Percentiles rank a stretch among this genome's conserved stretches.
phyloP scores from a whole-genome alignment of 106 monocot species.

The Dendrobium huoshanense region DNA sequence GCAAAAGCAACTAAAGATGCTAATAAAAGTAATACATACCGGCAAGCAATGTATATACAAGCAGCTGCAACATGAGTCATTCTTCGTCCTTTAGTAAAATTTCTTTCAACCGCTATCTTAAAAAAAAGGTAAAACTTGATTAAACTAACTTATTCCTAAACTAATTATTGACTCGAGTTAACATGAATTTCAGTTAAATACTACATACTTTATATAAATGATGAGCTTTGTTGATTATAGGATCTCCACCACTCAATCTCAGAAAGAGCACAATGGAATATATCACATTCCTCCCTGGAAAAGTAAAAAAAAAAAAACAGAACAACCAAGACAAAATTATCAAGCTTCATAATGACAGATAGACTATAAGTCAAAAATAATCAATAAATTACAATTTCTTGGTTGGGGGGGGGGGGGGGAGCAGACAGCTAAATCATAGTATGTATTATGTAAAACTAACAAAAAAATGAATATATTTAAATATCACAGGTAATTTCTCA shows the following conservation, averaged over 20 bases:
- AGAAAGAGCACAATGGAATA: constrained; percentile 31
- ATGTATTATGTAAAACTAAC: not conserved
- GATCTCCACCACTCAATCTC: constrained; percentile 51
- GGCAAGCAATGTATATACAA: constrained; percentile 82
- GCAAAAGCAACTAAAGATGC: not conserved
- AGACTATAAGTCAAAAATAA: not conserved
- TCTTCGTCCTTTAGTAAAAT: constrained; percentile 71
- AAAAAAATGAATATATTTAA: not conserved
- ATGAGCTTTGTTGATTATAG: constrained; percentile 47
- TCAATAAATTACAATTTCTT: not conserved
- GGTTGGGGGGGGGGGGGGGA: too few species aligned
- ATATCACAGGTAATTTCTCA: not conserved
- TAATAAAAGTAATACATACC: constrained; percentile 27
- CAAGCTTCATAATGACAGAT: not conserved
- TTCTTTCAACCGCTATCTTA: constrained; percentile 82
- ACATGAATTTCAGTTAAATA: not conserved
- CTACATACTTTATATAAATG: constrained; percentile 51
- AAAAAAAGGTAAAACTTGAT: constrained; percentile 8
- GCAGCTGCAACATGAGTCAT: constrained; percentile 82
- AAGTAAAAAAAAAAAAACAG: not conserved
- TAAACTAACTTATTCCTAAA: not conserved
- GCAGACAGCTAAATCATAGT: not conserved
- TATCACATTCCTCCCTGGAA: constrained; percentile 72
- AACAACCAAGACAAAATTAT: not conserved
- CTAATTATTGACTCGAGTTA: not conserved